Evolutionary conservation across 2,329 filamentous ascomycete genomes (phyloP), one percentile per base, ranked within the genome.

Genomic region (Penicillium sp.): DNA sequence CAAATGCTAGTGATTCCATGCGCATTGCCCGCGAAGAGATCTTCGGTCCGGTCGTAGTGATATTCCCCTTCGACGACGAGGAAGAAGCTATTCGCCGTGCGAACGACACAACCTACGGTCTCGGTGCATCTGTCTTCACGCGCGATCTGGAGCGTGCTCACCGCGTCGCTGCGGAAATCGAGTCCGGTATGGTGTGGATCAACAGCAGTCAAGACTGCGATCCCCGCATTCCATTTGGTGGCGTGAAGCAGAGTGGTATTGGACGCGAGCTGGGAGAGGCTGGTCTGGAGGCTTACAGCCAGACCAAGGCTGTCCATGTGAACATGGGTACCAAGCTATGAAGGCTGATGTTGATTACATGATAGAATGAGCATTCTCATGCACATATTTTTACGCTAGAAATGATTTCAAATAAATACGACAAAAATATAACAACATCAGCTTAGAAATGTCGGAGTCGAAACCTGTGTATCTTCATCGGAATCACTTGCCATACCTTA

Each of bases 181-280:
- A 77, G 58, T 69, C 75, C 3, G 76, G 75, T n/a, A 77, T 75
- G 72, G 75, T 77, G 3, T 77, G 75, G 75, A 68, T 78, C 24
- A 78, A 78, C 54, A 77, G 72, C 34, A 74, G 69, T 32, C 72
- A 73, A 53, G 74, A 77, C 48, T 74, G 71, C 40, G 74, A 77
- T 55, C 68, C 69, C 2, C 63, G 73, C 0, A 62, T 77, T 9
- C 73, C 75, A 0, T 77, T 76, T 54, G 75, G 75, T 18, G 75
- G 75, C 46, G 74, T 77, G 16, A 77, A 77, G 65, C 74, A 77
- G 62, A 76, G 72, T 50, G 76, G 76, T 18, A 77, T 84, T 65
- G 81, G 82, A 0, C 67, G 80, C 18, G 77, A 83, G 56, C 59
- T 76, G 53, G 73, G 74, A 5, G 71, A 75, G 58, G 74, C 73